Base-by-base conservation (phyloP, 352 stramenopile species). In the Phytophthora hybrid region DNA sequence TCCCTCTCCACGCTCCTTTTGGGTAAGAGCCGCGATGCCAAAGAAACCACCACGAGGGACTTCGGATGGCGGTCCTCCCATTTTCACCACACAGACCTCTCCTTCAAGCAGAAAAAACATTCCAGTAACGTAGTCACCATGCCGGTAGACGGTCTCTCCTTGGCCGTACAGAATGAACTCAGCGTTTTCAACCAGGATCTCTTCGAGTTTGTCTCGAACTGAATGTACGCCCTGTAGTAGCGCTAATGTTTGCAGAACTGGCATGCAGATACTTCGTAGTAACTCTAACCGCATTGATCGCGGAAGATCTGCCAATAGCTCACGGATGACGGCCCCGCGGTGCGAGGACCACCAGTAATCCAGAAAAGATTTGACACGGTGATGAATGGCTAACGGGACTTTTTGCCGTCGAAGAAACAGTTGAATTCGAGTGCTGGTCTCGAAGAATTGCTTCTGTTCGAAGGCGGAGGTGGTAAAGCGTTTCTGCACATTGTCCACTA, bases 281-380 rank as follows among this genome's bases (percentile, higher is more conserved):
- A 89, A 71, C 18, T 89, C 69, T 11, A 79, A 76, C 21, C 74
- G 71, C 51, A 85, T 79, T 4, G 69, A 67, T 29, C 74, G 68
- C 1, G 82, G 82, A 0, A 89, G 75, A 51, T 87, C 82, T 19
- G 73, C 60, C 0, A 89, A 61, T 7, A 89, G 51, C 19, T 87
- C 75, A 6, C 73, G 67, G 14, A 78, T 81, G 9, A 82, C 76
- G 0, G 82, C 82, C 10, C 82, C 82, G 3, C 82, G 79, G 63
- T 89, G 79, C 0, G 80, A 77, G 5, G 77, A 84, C 82, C 82
- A 89, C 82, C 82, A 89, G 65, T 84, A 89, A 59, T 89, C 82
- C 14, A 89, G 60, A 47, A 87, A 89, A 2, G 82, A 74, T 37
- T 86, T 82, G 1, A 87, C 82, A 4, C 82, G 78, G 11, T 81